Evolutionary conservation across 1,284 basidiomycete genomes (phyloP), one percentile per base, ranked within the genome.

Genomic region (Ustilago vetiveriae): DNA sequence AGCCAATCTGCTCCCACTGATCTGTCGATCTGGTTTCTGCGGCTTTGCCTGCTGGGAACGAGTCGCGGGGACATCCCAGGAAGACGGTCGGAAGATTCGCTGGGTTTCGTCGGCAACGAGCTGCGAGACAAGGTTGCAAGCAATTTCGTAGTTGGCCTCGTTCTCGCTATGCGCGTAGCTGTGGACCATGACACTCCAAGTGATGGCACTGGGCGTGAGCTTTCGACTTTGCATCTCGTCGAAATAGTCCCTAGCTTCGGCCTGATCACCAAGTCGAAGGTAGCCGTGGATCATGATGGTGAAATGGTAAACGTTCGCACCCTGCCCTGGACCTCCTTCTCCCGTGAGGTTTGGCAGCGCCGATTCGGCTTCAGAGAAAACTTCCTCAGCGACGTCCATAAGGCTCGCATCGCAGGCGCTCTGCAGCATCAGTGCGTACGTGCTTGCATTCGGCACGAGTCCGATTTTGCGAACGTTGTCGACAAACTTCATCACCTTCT

Each of bases 231-330:
- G 81, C 89, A 98, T 94, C 52, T 90, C 87, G 39, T 90, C 87
- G 75, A 91, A 90, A 22, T 92, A 85, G 2, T 83, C 85, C 80
- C 86, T 88, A 1, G 93, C 93, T 42, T 84, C 84, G 3, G 80
- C 73, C 46, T 85, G 84, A 38, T 90, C 83, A 1, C 88, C 86
- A 0, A 78, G 70, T 17, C 88, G 88, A 40, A 96, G 84, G 78
- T 89, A 90, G 1, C 89, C 92, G 17, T 88, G 86, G 84, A 98
- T 90, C 71, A 98, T 84, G 79, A 92, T 90, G n/a, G 92, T 92
- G 67, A 92, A 87, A 44, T 90, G 85, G 76, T 89, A 90, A 19
- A 83, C 75, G 53, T 84, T 82, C 2, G 85, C 75, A 17, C 76
- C 78, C 11, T 72, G 63, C 10, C 63, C 70, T 7, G 33, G 13